phyloP scores from a whole-genome alignment of 352 stramenopile genomes.

The Phytophthora podocarpi region DNA sequence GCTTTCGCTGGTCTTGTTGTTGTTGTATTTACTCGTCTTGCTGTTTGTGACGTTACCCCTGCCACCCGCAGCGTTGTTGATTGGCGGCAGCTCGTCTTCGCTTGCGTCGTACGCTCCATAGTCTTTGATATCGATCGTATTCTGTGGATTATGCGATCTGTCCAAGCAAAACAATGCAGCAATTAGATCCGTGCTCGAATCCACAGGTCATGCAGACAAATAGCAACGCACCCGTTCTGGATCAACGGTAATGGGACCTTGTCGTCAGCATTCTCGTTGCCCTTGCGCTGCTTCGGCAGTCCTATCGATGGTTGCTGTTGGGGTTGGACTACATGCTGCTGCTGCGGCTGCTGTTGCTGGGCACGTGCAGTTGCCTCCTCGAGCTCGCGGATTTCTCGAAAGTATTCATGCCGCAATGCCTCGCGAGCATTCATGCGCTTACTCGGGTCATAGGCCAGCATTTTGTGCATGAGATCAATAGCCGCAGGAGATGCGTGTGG shows the following conservation, averaged over 20 bases:
- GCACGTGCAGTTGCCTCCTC: slow-evolving; percentile 59
- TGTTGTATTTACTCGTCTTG: slow-evolving; percentile 43
- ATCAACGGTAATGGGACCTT: slow-evolving; percentile 60
- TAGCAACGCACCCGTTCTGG: slow-evolving; percentile 41
- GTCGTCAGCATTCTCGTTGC: slow-evolving; percentile 56
- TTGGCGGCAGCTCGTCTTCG: slow-evolving; percentile 56
- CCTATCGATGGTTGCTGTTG: slow-evolving; percentile 30
- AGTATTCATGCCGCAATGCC: slow-evolving; percentile 91
- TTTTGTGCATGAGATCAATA: slow-evolving; percentile 89
- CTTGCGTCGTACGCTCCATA: slow-evolving; percentile 34
- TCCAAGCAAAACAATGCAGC: not conserved
- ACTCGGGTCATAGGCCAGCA: slow-evolving; percentile 90
- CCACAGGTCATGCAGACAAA: not conserved
- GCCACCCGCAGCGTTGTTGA: slow-evolving; percentile 35
- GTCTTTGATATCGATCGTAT: slow-evolving; percentile 28
- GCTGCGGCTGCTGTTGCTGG: slow-evolving; percentile 41
- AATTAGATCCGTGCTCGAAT: not conserved
- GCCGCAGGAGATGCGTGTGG: slow-evolving; percentile 85
- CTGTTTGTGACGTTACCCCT: slow-evolving; percentile 14
- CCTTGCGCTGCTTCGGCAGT: slow-evolving; percentile 49
- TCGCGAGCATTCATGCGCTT: slow-evolving; percentile 91
- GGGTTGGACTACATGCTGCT: slow-evolving; percentile 36
- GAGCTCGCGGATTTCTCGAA: slow-evolving; percentile 84
- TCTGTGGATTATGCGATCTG: slow-evolving; percentile 30
- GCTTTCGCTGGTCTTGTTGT: slow-evolving; percentile 29